Evolutionary conservation across 257 asterid species (phyloP).

Genomic region (Cinchona pubescens): DNA sequence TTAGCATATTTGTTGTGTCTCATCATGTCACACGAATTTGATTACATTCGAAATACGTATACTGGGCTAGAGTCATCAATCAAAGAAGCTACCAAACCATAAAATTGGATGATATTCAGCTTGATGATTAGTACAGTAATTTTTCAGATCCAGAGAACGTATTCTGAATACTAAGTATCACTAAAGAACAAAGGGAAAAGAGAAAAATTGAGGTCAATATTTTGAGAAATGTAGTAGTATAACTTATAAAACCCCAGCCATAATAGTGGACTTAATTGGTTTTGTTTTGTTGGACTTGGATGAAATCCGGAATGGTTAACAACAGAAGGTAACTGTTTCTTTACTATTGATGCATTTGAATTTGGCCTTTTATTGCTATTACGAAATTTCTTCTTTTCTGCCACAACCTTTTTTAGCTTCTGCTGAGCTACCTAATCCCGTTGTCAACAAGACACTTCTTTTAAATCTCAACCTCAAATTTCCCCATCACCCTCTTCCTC

Average conservation of each 20-base stretch:
- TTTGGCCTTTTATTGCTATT: constrained; percentile 31
- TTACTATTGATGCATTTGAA: constrained; percentile 40
- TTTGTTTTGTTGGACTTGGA: constrained; percentile 41
- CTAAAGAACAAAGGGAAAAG: no score
- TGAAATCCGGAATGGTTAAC: constrained; percentile 34
- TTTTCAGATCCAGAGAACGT: no score
- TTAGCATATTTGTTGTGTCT: no score
- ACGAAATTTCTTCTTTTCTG: constrained; percentile 38
- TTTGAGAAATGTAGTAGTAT: no score
- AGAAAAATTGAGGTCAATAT: no score
- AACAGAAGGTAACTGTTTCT: constrained; percentile 39
- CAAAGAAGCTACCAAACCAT: no score
- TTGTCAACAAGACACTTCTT: constrained; percentile 38
- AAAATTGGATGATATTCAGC: no score
- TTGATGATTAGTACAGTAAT: no score
- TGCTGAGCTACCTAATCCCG: constrained; percentile 33
- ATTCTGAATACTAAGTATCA: no score
- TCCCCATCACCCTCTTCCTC: constrained; percentile 29
- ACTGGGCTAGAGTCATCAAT: no score
- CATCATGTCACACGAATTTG: no score
- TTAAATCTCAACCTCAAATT: constrained; percentile 33
- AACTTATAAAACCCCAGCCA: background rate
- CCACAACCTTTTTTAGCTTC: constrained; percentile 33
- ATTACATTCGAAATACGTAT: no score
- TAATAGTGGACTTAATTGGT: constrained; percentile 39